Percentiles rank a stretch among this genome's conserved stretches.
phyloP scores from a whole-genome alignment of 805 yeast genomes.

The Candida golubevii region DNA sequence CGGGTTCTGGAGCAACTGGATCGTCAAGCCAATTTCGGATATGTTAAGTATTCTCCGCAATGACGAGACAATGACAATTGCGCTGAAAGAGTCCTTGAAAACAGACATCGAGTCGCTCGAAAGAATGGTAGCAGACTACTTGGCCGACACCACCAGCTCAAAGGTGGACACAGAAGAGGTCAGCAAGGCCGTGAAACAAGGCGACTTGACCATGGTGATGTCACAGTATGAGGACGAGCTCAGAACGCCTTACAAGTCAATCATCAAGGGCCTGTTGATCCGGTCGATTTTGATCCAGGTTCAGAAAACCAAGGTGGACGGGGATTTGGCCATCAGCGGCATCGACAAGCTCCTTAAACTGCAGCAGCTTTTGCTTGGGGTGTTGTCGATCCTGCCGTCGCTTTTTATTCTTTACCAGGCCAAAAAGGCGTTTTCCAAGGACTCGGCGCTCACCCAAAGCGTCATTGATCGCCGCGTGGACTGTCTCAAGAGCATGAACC shows the following conservation, averaged over 20 bases:
- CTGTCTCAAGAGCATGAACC: slow-evolving; percentile 47
- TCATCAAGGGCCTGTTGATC: slow-evolving; percentile 65
- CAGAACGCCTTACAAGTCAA: slow-evolving; percentile 59
- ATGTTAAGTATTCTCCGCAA: slow-evolving; percentile 79
- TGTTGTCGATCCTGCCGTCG: slow-evolving; percentile 86
- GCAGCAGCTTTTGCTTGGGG: slow-evolving; percentile 91
- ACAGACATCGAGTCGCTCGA: slow-evolving; percentile 79
- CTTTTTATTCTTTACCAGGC: slow-evolving; percentile 51
- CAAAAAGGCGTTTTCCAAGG: slow-evolving; percentile 26
- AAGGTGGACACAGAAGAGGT: slow-evolving; percentile 26
- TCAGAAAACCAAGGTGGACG: slow-evolving; percentile 96
- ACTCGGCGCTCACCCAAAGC: slow-evolving; percentile 28
- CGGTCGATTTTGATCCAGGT: slow-evolving; percentile 81
- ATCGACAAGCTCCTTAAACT: slow-evolving; percentile 85
- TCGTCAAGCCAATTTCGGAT: slow-evolving; percentile 66
- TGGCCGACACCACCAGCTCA: slow-evolving; percentile 26
- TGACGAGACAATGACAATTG: slow-evolving; percentile 71
- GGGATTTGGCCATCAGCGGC: slow-evolving; percentile 83
- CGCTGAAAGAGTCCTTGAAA: slow-evolving; percentile 71
- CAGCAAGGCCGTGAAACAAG: slow-evolving; percentile 52
- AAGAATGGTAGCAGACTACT: slow-evolving; percentile 80
- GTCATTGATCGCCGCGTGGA: slow-evolving; percentile 28
- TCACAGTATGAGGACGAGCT: slow-evolving; percentile 75
- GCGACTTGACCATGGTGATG: slow-evolving; percentile 79
- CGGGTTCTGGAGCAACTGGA: slow-evolving; percentile 81